Percentiles rank a stretch among this genome's conserved stretches.
These are phyloP conservation scores for Phoenix roebelenii DNA, from an alignment of 176 grass and related monocot species.

Conservation along the genomic window DNA sequence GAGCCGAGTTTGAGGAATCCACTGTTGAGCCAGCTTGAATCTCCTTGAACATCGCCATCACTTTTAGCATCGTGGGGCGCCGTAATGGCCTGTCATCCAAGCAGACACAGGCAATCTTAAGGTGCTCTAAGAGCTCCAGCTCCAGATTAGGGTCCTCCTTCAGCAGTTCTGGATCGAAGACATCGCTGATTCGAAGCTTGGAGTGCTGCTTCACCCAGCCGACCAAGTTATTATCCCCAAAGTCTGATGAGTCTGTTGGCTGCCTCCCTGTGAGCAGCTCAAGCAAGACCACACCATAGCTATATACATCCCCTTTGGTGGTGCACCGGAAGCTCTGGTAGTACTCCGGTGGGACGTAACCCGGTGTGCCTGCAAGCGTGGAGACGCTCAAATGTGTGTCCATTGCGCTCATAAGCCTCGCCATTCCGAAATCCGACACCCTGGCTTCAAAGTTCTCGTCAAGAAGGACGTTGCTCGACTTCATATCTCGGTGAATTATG, in stretches of 20 bases:
- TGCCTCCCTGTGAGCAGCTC: conserved; percentile 79
- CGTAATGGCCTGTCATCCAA: conserved; percentile 56
- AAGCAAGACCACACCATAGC: conserved; percentile 84
- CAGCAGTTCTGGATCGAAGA: conserved; percentile 84
- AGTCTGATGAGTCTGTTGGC: conserved; percentile 66
- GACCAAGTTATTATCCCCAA: conserved; percentile 83
- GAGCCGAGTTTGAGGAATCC: conserved; percentile 38
- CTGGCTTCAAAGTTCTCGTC: conserved; percentile 81
- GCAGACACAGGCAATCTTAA: conserved; percentile 70
- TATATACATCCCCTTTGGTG: conserved; percentile 89
- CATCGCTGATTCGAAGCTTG: conserved; percentile 44
- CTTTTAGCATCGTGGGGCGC: conserved; percentile 87
- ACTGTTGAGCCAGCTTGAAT: conserved; percentile 65
- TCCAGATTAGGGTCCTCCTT: conserved; percentile 55
- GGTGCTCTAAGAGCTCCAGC: conserved; percentile 78
- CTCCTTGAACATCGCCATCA: conserved; percentile 98
- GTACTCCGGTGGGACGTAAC: conserved; percentile 95
- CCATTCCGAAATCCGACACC: conserved; percentile 98
- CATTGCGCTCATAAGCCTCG: conserved; percentile 56
- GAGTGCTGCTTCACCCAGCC: conserved; percentile 83
- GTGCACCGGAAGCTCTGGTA: conserved; percentile 95
- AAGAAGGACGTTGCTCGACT: conserved; percentile 88
- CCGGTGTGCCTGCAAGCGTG: conserved; percentile 85
- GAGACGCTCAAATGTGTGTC: conserved; percentile 93
- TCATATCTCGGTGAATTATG: conserved; percentile 96